phyloP scores from a whole-genome alignment of 176 grass and related monocot genomes.

The Triticum timopheevii region DNA sequence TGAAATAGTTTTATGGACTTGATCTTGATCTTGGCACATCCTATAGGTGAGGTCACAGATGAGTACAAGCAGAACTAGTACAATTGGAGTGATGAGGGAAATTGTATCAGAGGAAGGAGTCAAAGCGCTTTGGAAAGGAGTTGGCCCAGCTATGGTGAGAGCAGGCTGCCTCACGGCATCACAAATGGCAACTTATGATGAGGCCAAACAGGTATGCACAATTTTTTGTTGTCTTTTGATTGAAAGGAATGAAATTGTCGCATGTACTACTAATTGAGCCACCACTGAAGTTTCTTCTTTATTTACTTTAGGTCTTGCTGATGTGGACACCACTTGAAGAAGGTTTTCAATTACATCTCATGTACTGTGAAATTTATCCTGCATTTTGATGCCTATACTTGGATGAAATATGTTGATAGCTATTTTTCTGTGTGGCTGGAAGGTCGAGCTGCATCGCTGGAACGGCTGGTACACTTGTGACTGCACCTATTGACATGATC shows the following conservation, averaged over 20 bases:
- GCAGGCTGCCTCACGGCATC: slow-evolving; percentile 89
- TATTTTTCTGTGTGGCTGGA: slow-evolving; percentile 42
- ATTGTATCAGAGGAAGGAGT: slow-evolving; percentile 75
- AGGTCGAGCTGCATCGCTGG: slow-evolving; percentile 95
- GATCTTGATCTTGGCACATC: slow-evolving; percentile 18
- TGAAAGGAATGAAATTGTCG: background rate
- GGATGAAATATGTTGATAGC: slow-evolving; percentile 29
- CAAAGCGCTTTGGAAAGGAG: slow-evolving; percentile 94
- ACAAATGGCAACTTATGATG: slow-evolving; percentile 94
- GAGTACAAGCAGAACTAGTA: slow-evolving; percentile 56
- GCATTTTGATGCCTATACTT: slow-evolving; percentile 30
- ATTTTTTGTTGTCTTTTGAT: slow-evolving; percentile 4
- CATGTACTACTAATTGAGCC: background rate
- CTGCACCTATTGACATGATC: slow-evolving; percentile 87
- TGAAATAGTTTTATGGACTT: background rate
- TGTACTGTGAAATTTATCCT: slow-evolving; percentile 63
- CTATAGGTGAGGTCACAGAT: slow-evolving; percentile 85
- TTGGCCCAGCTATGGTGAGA: slow-evolving; percentile 94
- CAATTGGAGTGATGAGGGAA: slow-evolving; percentile 59
- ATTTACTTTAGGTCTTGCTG: slow-evolving; percentile 62
- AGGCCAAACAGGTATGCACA: slow-evolving; percentile 70
- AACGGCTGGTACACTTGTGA: slow-evolving; percentile 73
- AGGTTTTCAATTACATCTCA: slow-evolving; percentile 90
- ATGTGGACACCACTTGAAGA: slow-evolving; percentile 81
- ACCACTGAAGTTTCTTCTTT: slow-evolving; percentile 8